Base-by-base conservation (phyloP, 1,284 basidiomycete species). In the Ustilago sp. region DNA sequence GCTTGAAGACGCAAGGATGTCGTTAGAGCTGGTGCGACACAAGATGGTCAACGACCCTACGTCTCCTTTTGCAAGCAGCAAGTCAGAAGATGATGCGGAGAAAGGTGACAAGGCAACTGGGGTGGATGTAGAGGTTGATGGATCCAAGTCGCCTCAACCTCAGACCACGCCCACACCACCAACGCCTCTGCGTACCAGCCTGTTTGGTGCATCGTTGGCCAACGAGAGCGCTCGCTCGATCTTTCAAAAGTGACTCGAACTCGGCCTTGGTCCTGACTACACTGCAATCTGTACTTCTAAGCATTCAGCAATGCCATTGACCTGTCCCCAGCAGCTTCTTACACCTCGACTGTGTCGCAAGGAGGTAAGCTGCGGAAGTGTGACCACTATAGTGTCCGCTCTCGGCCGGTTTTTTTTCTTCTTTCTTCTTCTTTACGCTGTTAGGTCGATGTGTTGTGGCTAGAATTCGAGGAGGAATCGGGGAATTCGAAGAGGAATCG, bases 1-100 rank as follows among this genome's bases (percentile, higher is more conserved):
- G 35, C 58, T 77, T 19, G 83, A 85, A 41, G 83, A 85, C 60
- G 81, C 83, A 11, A 62, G 61, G 34, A 81, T 78, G 70, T 74
- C 81, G 5, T 58, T 83, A 35, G 82, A 83, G 45, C 57, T 82
- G 36, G 82, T 83, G 1, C 59, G 78, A 15, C 60, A 65, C 63
- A 80, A 80, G 63, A 68, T 80, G 60, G 63, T 71, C 57, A 60
- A 69, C 23, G 70, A 80, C 15, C 66, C 66, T 2, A 70, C 54
- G 0, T 73, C 67, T 13, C 70, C 75, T 1, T 77, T 77, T 36
- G 69, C 74, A 12, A 61, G 43, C 34, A 38, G 51, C 32, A 51
- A 56, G 31, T 19, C 34, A n/a, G 50, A 53, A 1, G 45, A 48
- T 7, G 39, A 36, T 35, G 47, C 36, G 15, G 38, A 34, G 1